Base-by-base conservation (phyloP, 805 yeast species). In the Wickerhamiella galacta region DNA sequence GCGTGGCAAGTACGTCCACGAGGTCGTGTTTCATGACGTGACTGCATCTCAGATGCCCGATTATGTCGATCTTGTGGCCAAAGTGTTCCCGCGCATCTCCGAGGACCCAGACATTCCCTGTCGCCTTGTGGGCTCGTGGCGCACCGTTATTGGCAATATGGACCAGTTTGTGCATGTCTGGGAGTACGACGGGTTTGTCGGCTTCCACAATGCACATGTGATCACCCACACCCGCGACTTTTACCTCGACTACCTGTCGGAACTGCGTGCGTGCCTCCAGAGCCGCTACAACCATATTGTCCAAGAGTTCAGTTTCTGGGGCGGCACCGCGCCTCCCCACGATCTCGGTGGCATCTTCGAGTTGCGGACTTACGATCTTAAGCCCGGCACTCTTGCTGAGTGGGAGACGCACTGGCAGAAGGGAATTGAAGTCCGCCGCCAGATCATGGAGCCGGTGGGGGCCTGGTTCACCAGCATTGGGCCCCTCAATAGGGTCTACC, bases 381-480 rank as follows among this genome's bases (percentile, higher is more conserved):
- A 48, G 37, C 59, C 65, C 2, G 64, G 64, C 7, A 46, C 49
- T 16, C 47, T 59, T 30, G 43, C 55, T n/a, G 64, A 59, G 35
- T 59, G 64, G 64, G 64, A 60, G 31, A 42, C 47, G n/a, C 48
- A 53, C 35, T 59, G 64, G 64, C 46, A 51, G 22, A 42, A 49
- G 37, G 64, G 64, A 6, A 43, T 59, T 18, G 59, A 59, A 40
- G 54, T 48, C 40, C 55, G 64, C n/a, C 45, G 58, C n/a, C 53
- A 60, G 38, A 65, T 59, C 15, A 59, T 59, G 64, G 63, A 60
- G 47, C 64, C 64, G 1, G 63, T 59, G 2, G 64, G 64, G 4
- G 64, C 64, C 4, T 59, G 64, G 64, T 59, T 60, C 42, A 41
- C 57, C 17, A 58, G 56, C 37, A 40, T 59, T 19, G 64, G 64